Base-by-base conservation (phyloP, 1,139 yeast genomes). In the Yamadazyma dendronema region DNA sequence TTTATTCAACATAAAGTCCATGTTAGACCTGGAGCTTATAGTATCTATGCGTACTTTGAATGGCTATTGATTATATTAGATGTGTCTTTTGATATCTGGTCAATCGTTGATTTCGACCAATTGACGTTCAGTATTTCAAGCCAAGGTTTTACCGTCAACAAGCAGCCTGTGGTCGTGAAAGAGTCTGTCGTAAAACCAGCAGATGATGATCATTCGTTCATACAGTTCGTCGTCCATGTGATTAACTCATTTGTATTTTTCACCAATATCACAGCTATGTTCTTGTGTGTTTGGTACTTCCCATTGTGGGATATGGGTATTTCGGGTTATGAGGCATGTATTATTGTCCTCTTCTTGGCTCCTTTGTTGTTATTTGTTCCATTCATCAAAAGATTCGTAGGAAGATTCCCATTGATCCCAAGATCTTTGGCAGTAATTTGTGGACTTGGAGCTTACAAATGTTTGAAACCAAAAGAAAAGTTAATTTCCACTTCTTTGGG, bases 301-400 rank as follows among this genome's bases (percentile, higher is more conserved):
- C 98, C 98, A 13, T 71, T 92, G 44, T 92, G 98, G 98, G 79
- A 84, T 56, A 89, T 92, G 97, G 97, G 97, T 7, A 83, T 92
- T 40, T 84, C 96, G 2, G 98, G 98, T 3, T 89, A 85, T 57
- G 98, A 92, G 60, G 84, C 85, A 0, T 75, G 81, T 2, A 69
- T 88, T 34, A 44, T 60, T 10, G 56, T 81, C 3, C 65, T 81
- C 17, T 68, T 84, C 30, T 44, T 79, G 23, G 74, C 83, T 1
- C 84, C 90, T 4, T 43, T 83, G 12, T 32, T 88, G 2, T 64
- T 88, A 29, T 56, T 62, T 3, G 49, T 84, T 12, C 79, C 87
- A 3, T 67, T 71, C n/a, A 32, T 85, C 11, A 67, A 76, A 38
- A 51, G 48, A 3, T 39, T 74, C 6, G 67, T 76, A 29, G 52